Evolutionary conservation across 2,329 filamentous ascomycete genomes (phyloP), one percentile per base, ranked within the genome.

Genomic region (Diplocarpon mali): DNA sequence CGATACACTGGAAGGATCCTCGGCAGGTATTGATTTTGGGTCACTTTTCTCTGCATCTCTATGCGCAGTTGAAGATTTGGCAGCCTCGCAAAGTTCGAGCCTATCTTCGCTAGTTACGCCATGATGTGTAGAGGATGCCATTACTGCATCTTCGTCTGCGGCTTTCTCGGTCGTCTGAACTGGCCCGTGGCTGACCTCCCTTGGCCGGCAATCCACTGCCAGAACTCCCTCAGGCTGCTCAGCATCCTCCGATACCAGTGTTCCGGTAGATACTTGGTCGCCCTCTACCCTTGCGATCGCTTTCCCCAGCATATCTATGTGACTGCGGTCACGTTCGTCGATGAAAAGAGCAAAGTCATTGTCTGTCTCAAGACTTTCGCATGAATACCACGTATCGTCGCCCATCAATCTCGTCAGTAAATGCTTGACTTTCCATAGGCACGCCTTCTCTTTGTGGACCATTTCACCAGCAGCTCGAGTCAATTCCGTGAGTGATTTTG

Each of bases 401-500:
- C 86, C 86, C 39, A 83, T 78, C 8, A 92, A 70, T 51, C 76
- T 76, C 28, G 81, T 83, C 53, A 86, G 71, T 40, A 92, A 65
- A 53, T 82, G 77, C 60, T 86, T 86, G 38, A 86, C 79, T 55
- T 76, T 78, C 75, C 81, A 85, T 10, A 90, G 67, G 5, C 80
- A 78, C 20, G 70, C 69, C 50, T 83, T 83, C 60, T 92, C 86
- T 58, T 83, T 82, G 46, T 85, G 78, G 68, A 86, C 77, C 54
- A 85, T 80, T 45, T 75, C 71, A 52, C 77, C 74, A 44, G 78
- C 80, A 63, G 89, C 80, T 36, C 71, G 70, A 14, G 81, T 76
- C 44, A 93, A 73, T 51, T 85, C 76, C 40, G 76, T 80, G 14
- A 92, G 71, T 10, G 82, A 84, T 53, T 76, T 80, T 40, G 83